Percentiles rank a stretch among this genome's conserved stretches.
phyloP scores from a whole-genome alignment of 441 rosid genomes.

The Lepidium campestre region DNA sequence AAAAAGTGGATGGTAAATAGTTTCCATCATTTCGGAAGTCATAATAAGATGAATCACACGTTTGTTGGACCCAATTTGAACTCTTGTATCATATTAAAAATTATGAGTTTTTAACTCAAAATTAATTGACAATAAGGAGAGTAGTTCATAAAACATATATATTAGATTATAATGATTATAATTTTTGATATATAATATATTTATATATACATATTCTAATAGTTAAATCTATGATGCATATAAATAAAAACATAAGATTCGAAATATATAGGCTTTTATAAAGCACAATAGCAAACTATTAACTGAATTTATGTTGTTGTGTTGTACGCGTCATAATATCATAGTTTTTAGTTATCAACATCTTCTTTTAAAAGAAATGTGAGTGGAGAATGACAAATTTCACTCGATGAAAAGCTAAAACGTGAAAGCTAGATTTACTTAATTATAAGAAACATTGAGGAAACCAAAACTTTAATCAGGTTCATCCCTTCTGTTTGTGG shows the following conservation, averaged over 20 bases:
- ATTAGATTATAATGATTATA: too few relatives aligned
- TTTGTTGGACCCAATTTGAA: too few relatives aligned
- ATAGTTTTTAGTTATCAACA: neutral
- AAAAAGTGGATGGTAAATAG: too few relatives aligned
- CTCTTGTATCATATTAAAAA: too few relatives aligned
- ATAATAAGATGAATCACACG: too few relatives aligned
- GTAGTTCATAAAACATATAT: too few relatives aligned
- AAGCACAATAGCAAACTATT: conserved; percentile 13
- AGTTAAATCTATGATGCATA: neutral
- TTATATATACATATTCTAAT: too few relatives aligned
- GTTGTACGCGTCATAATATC: conserved; percentile 19
- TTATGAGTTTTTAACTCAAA: too few relatives aligned
- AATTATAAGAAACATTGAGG: conserved; percentile 1
- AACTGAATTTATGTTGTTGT: conserved; percentile 4
- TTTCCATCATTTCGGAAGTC: too few relatives aligned
- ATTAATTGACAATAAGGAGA: too few relatives aligned
- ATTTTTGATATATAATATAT: too few relatives aligned
- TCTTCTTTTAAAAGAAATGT: neutral
- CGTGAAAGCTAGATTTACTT: neutral
- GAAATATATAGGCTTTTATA: conserved; percentile 7
- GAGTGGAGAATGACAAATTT: conserved; percentile 27
- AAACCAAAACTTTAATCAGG: conserved; percentile 12
- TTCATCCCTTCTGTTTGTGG: conserved; percentile 21
- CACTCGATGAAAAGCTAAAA: neutral
- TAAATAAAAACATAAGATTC: conserved; percentile 8